phyloP scores from a whole-genome alignment of 2,329 filamentous ascomycete genomes.

The Microcyclosporella mali region DNA sequence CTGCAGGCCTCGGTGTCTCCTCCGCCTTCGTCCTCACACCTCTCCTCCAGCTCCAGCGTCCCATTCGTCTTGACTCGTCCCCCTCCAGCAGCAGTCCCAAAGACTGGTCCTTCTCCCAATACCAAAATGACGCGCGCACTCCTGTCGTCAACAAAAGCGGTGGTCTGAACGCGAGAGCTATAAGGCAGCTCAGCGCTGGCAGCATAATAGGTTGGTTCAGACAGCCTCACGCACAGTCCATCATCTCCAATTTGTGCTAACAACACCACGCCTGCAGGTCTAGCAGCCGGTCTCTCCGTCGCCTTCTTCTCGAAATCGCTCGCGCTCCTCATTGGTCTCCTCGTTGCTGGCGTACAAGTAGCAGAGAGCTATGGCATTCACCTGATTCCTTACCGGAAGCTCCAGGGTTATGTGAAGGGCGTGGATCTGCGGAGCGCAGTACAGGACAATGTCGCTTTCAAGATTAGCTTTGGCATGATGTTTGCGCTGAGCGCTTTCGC shows the following conservation, averaged over 20 bases:
- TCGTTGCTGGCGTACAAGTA: constrained; percentile 57
- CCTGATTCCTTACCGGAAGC: constrained; percentile 42
- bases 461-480: constrained; percentile 63
- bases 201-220: constrained; percentile 39
- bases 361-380: constrained; percentile 49
- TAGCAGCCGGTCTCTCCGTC: constrained; percentile 58
- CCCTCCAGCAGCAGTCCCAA: constrained; percentile 26
- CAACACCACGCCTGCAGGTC: constrained; percentile 40
- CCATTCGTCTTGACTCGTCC: constrained; percentile 34
- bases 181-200: constrained; percentile 43
- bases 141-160: constrained; percentile 35
- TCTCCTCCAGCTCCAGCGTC: constrained; percentile 25
- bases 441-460: constrained; percentile 57
- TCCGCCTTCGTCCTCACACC: constrained; percentile 21
- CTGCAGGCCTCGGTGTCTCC: constrained; percentile 25
- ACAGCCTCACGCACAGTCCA: neutral
- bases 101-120: constrained; percentile 36
- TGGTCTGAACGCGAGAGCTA: constrained; percentile 35
- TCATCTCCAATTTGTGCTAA: neutral
- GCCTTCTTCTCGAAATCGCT: constrained; percentile 66
- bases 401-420: constrained; percentile 47
- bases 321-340: constrained; percentile 59
- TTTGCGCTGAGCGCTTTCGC: constrained; percentile 66
- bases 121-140: constrained; percentile 35
- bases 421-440: constrained; percentile 48